A percentile compares a stretch with the other conserved stretches of the same genome.
Evolutionary conservation across 1,284 basidiomycete species (phyloP).

Genomic region (Cronartium quercuum): DNA sequence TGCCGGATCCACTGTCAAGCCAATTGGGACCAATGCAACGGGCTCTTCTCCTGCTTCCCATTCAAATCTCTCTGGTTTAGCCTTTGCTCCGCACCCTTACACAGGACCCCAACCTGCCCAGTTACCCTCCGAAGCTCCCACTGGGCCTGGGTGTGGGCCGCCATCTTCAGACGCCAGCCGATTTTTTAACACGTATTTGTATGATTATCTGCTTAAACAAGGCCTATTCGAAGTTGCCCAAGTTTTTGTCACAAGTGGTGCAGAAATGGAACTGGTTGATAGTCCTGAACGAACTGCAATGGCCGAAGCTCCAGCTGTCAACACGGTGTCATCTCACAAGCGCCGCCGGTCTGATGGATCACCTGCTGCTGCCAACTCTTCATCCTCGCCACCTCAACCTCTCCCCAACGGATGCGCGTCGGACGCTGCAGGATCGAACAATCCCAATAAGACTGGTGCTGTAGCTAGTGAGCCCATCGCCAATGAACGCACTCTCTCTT

Average conservation of each 20-base stretch:
- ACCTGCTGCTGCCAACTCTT: neutral
- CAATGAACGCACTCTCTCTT: slow-evolving; percentile 35
- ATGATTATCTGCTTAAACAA: slow-evolving; percentile 38
- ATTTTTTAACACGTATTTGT: slow-evolving; percentile 36
- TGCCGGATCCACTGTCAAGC: neutral
- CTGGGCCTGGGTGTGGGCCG: neutral
- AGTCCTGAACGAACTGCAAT: neutral
- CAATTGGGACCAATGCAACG: neutral
- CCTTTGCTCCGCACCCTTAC: neutral
- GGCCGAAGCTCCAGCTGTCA: neutral
- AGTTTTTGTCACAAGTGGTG: slow-evolving; percentile 26
- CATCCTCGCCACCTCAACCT: slow-evolving; percentile 15
- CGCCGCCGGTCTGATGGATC: slow-evolving; percentile 19
- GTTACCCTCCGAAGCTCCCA: neutral
- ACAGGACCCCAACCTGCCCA: neutral
- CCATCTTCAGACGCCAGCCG: neutral
- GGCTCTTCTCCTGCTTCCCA: neutral
- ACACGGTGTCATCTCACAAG: slow-evolving; percentile 5
- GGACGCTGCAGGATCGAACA: neutral
- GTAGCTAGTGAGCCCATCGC: slow-evolving; percentile 37
- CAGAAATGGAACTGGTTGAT: slow-evolving; percentile 25
- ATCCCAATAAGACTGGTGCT: slow-evolving; percentile 9
- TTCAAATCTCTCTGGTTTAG: neutral
- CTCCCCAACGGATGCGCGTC: slow-evolving; percentile 6
- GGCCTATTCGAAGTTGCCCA: slow-evolving; percentile 31